These are phyloP conservation scores for Collybiopsis luxurians DNA, from an alignment of 768 basidiomycete species.

Conservation along the genomic window DNA sequence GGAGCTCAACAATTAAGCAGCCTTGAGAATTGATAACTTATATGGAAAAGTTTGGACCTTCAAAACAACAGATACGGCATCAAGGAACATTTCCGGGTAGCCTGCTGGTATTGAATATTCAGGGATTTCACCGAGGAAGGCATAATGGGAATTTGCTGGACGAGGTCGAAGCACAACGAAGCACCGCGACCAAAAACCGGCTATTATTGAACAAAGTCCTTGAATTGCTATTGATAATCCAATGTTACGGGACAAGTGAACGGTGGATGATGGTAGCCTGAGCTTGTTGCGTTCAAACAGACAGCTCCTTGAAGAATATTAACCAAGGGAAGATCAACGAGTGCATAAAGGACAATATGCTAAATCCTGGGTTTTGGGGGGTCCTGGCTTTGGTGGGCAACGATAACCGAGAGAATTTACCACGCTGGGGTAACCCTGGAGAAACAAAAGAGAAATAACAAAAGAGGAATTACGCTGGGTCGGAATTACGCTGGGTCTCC, in stretches of 20 bases:
- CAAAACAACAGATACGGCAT: constrained; percentile 75
- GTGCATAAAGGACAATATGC: too few relatives aligned
- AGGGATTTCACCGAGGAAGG: constrained; percentile 79
- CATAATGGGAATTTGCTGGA: too few relatives aligned
- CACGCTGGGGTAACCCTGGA: too few relatives aligned
- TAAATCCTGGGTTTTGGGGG: too few relatives aligned
- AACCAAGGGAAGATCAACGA: too few relatives aligned
- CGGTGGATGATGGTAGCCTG: constrained; percentile 70
- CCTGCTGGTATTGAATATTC: constrained; percentile 83
- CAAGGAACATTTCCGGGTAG: constrained; percentile 78
- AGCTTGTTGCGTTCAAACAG: constrained; percentile 52
- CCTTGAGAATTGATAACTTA: constrained; percentile 39
- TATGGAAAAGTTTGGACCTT: constrained; percentile 46
- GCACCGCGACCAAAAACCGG: constrained; percentile 57
- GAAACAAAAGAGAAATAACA: too few relatives aligned
- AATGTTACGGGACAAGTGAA: constrained; percentile 76
- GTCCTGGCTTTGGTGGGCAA: too few relatives aligned
- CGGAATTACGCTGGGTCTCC: too few relatives aligned
- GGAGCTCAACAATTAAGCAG: constrained; percentile 81
- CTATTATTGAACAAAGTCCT: constrained; percentile 76
- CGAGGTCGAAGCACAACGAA: background rate
- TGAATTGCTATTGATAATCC: constrained; percentile 77
- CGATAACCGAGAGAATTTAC: too few relatives aligned
- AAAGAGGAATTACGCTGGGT: too few relatives aligned
- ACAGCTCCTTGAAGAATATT: constrained; percentile 44